phyloP scores from a whole-genome alignment of 352 stramenopile species.

The Pythium plurisporium region DNA sequence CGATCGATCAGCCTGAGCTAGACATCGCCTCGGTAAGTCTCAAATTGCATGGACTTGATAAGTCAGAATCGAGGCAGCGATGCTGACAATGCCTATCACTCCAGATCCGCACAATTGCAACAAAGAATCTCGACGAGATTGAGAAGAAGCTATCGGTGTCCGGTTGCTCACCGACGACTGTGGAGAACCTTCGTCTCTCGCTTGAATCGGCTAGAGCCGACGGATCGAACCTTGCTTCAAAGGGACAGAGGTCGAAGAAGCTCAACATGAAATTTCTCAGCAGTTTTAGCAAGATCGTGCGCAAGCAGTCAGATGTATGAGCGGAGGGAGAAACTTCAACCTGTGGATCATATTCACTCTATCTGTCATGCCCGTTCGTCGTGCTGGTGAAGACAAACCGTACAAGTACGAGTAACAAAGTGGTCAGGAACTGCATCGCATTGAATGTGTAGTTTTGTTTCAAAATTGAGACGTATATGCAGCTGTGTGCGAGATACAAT shows the following conservation, averaged over 20 bases:
- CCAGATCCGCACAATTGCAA: constrained; percentile 57
- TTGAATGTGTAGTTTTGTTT: not conserved
- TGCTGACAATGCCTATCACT: too few relatives aligned
- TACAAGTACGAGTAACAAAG: not conserved
- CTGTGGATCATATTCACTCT: not conserved
- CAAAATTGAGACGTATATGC: constrained; percentile 6
- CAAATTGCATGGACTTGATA: not conserved
- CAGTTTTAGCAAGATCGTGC: constrained; percentile 28
- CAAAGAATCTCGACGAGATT: constrained; percentile 76
- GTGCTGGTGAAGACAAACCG: not conserved
- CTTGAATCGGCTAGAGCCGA: constrained; percentile 25
- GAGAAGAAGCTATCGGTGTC: constrained; percentile 52
- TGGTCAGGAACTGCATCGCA: not conserved
- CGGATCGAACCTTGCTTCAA: constrained; percentile 25
- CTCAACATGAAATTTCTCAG: constrained; percentile 80
- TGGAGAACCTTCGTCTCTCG: constrained; percentile 47
- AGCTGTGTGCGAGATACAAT: too few relatives aligned
- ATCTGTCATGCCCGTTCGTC: not conserved
- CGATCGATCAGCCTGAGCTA: constrained; percentile 44
- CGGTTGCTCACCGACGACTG: constrained; percentile 34
- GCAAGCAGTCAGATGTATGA: constrained; percentile 27
- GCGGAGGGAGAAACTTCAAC: too few relatives aligned
- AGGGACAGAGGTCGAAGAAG: constrained; percentile 61
- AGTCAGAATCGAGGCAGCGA: not conserved
- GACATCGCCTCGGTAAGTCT: constrained; percentile 49